Base-by-base conservation (phyloP, 208 protist genomes). In the Crithidia acanthocephali region DNA sequence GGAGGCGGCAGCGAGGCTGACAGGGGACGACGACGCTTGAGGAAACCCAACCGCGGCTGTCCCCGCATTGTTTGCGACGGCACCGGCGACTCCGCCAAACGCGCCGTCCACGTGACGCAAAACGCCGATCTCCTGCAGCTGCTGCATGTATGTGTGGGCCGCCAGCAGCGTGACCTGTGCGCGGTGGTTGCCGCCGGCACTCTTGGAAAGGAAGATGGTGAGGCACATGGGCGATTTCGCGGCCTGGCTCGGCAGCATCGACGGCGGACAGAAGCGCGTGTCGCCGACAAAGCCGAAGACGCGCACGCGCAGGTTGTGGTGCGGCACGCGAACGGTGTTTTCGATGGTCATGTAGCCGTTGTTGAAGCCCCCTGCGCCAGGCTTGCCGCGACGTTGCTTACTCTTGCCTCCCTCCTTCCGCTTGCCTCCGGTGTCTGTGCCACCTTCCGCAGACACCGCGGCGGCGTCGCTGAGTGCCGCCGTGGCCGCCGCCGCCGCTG, bases 211-310 rank as follows among this genome's bases (percentile, higher is more conserved):
- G 73, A 81, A 91, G 45, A 91, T 59, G 42, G 62, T 73, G 20
- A 86, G 56, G 56, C 68, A 76, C 60, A 88, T 80, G 23, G 82
- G 83, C 10, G 64, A 44, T 51, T 65, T 79, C 8, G 64, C 50
- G 16, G 76, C 75, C 37, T 77, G 35, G 6, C 25, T 70, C n/a
- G 64, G 72, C 6, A 56, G 64, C 76, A 85, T 60, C 48, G 76
- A 84, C 16, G 80, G 61, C 0, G 79, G 72, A 60, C 80, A 86
- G 62, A 80, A 81, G 22, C 74, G 74, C 7, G 76, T 84, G 58
- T 91, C 83, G 11, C 86, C 86, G 50, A 91, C 80, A 50, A 91
- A 91, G 65, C 81, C 86, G 30, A 88, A 84, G 50, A 91, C 83
- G 32, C 76, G 70, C 11, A 86, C 74, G 35, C 74, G 74, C 47